These are phyloP conservation scores for Trifolium repens DNA, from an alignment of 306 rosid species.

Conservation along the genomic window DNA sequence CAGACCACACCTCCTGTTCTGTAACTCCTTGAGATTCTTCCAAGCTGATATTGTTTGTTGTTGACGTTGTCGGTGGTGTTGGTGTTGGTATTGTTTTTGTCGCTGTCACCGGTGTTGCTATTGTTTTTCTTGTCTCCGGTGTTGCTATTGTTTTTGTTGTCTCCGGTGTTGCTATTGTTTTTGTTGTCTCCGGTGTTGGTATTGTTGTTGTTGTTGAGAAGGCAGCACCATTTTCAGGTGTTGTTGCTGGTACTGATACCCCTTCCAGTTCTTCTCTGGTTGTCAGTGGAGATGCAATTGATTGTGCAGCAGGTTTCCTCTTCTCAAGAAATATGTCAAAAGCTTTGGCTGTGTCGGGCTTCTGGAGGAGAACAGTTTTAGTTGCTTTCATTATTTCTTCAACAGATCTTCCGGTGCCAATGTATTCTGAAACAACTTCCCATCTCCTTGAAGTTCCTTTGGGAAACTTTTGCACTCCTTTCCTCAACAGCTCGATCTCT, in stretches of 20 bases:
- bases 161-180: constrained; percentile 21
- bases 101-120: background rate
- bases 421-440: constrained; percentile 98
- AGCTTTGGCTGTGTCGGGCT: constrained; percentile 92
- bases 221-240: background rate
- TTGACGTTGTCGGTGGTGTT: constrained; percentile 14
- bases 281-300: constrained; percentile 91
- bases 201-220: constrained; percentile 45
- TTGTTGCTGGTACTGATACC: constrained; percentile 40
- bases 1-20: constrained; percentile 87
- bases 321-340: constrained; percentile 94
- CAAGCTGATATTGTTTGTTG: constrained; percentile 35
- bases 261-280: constrained; percentile 84
- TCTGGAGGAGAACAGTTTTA: constrained; percentile 91
- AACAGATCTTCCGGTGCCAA: constrained; percentile 90
- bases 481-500: constrained; percentile 87
- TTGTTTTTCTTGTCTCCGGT: constrained; percentile 30
- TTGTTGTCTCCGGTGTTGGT: constrained; percentile 9
- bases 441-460: constrained; percentile 97
- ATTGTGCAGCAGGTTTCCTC: constrained; percentile 78
- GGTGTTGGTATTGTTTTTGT: constrained; percentile 29
- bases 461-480: constrained; percentile 86
- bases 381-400: constrained; percentile 98
- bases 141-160: constrained; percentile 2
- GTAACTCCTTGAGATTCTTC: constrained; percentile 59